phyloP scores from a whole-genome alignment of 208 protist genomes.

The Crithidia fasciculata region DNA sequence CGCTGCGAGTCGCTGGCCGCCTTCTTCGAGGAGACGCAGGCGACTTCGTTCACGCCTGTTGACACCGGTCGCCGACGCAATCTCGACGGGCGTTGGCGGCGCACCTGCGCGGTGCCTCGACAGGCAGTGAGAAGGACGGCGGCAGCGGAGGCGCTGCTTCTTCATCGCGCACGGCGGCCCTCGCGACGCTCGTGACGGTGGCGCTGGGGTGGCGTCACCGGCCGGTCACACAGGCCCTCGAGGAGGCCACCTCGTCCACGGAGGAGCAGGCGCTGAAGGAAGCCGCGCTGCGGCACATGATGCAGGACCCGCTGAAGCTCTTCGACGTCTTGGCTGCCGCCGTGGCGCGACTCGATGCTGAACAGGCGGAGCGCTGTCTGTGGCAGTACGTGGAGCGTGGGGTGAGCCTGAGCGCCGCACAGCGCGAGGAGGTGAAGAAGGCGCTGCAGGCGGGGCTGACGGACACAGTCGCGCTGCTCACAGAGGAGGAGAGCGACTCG shows the following conservation, averaged over 20 bases:
- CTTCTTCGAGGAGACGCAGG: constrained; percentile 31
- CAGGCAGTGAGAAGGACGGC: neutral
- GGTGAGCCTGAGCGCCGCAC: constrained; percentile 23
- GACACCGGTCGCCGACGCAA: constrained; percentile 19
- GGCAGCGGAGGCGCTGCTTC: neutral
- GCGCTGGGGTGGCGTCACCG: constrained; percentile 42
- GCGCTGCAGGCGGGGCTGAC: constrained; percentile 44
- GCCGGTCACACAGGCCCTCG: constrained; percentile 30
- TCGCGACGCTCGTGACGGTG: constrained; percentile 28
- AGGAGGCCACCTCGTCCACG: constrained; percentile 32
- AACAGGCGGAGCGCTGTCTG: constrained; percentile 44
- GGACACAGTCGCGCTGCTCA: constrained; percentile 36
- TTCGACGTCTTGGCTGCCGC: constrained; percentile 44
- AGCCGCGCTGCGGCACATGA: constrained; percentile 48
- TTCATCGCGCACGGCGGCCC: constrained; percentile 1
- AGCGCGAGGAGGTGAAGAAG: constrained; percentile 38
- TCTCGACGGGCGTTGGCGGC: constrained; percentile 14
- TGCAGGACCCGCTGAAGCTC: constrained; percentile 50
- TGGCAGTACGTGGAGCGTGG: constrained; percentile 24
- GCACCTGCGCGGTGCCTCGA: constrained; percentile 6
- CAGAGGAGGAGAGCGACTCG: constrained; percentile 16
- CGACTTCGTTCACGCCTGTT: constrained; percentile 4
- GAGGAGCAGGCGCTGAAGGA: constrained; percentile 43
- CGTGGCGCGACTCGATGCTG: constrained; percentile 50
- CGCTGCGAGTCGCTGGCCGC: constrained; percentile 21